Evolutionary conservation across 805 yeast species (phyloP), one percentile per base, ranked within the genome.

Genomic region (Wickerhamiella galacta): DNA sequence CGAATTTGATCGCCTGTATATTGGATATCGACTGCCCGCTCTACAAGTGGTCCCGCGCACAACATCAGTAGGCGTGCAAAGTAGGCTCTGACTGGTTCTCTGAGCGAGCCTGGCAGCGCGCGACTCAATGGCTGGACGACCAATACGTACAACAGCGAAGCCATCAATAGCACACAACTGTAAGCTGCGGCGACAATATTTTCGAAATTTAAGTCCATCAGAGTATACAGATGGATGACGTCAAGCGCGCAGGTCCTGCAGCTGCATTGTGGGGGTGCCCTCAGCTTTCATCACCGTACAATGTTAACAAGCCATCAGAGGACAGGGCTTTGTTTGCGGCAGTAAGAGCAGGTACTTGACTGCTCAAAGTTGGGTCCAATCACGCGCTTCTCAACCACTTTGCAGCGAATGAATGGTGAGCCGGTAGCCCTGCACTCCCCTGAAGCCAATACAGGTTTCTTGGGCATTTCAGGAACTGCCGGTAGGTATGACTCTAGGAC

Each of bases 1-100:
- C 37, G 32, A 3, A 48, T 21, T 3, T 14, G 11, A 12, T 40
- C 40, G 0, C 51, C 51, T 7, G 16, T 20, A 5, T 29, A 14
- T 4, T 30, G 8, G 4, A 43, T 19, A 8, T 30, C 16, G 16
- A 38, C 25, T 7, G 30, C 34, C 19, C 25, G 31, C n/a, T 20
- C 12, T 7, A 28, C 6, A 4, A 34, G 20, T 2, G 16, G 17
- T 6, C 20, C 24, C 5, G 21, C 18, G 17, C 31, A 23, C 17
- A 30, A 18, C 15, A 30, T 20, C 2, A 35, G 14, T 14, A 35
- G 25, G 15, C 32, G 28, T 12, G 32, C 29, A n/a, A 16, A 28
- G 18, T 31, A 35, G 16, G 17, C 31, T 3, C 25, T 20, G 17
- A 18, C 20, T 18, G 9, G n/a, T 24, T 14, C 18, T 19, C 31